Evolutionary conservation across 441 rosid genomes (phyloP), one percentile per base, ranked within the genome.

Genomic region (Populus hybrid): DNA sequence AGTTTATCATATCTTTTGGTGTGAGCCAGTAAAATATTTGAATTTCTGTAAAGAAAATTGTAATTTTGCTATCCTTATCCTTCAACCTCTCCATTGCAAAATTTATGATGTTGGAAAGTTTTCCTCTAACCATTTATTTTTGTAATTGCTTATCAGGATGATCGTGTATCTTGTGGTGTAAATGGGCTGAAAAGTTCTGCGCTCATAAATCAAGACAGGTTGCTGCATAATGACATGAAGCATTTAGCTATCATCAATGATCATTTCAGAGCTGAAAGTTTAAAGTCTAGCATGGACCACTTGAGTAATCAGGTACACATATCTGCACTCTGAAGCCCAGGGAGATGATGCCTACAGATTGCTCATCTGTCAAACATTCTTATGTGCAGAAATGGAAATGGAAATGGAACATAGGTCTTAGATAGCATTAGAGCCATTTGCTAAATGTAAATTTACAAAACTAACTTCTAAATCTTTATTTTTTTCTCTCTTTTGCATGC

Each of bases 281-380:
- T 96, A 73, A 88, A 84, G 88, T 93, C 92, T 68, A 94, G 98
- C 90, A 88, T 96, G 94, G 98, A 96, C 85, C 91, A 88, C 83
- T 85, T 96, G 70, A 94, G 87, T 81, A 84, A 83, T 83, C 98
- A 94, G 99, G 98, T 96, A 85, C 28, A 79, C 35, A 32, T 24
- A 40, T 57, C 38, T 81, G 36, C 61, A 20, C 54, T 50, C 65
- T 28, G 63, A 76, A 72, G 32, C 54, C 42, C 66, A 74, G 65
- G 63, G 23, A 42, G 40, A 72, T 77, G 28, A 50, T 50, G n/a
- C 57, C 20, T 50, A 3, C 57, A 14, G 20, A 50, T 50, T 50
- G 57, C 57, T 14, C 28, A 16, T 71, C 59, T 72, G 63, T 42
- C 40, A 14, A 23, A 6, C 50, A 24, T 69, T 69, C 59, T 75